Conservation (phyloP, 1,284 basidiomycete genomes). For the Fistulinella staudtii region DNA sequence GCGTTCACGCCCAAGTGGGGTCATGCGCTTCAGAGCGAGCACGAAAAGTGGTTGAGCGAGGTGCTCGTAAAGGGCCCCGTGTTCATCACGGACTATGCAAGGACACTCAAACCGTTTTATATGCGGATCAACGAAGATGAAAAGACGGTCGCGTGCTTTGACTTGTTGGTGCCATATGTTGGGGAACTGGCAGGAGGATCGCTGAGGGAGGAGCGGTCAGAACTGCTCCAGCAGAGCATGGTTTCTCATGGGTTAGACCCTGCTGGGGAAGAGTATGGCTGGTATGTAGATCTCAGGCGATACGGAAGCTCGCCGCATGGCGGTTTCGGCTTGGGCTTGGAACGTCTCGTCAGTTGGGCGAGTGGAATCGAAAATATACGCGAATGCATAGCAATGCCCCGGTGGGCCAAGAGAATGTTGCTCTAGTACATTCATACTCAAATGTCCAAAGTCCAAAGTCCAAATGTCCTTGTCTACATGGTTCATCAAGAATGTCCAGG, state of each 20-base stretch:
- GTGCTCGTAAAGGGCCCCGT: constrained; percentile 67
- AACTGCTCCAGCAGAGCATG: constrained; percentile 54
- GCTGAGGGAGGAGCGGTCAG: constrained; percentile 80
- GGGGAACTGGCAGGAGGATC: constrained; percentile 94
- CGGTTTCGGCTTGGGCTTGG: constrained; percentile 92
- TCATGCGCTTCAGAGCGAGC: constrained; percentile 75
- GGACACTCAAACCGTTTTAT: constrained; percentile 88
- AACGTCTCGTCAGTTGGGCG: constrained; percentile 81
- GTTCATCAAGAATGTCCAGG: not conserved
- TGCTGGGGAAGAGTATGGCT: constrained; percentile 56
- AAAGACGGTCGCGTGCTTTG: constrained; percentile 87
- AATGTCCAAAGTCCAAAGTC: not conserved
- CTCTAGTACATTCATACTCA: constrained; percentile 35
- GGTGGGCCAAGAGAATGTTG: constrained; percentile 80
- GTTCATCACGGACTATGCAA: constrained; percentile 91
- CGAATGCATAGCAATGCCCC: constrained; percentile 87
- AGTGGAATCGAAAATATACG: constrained; percentile 81
- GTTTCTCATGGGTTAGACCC: constrained; percentile 43
- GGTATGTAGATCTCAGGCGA: constrained; percentile 82
- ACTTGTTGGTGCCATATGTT: constrained; percentile 83
- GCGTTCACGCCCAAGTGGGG: constrained; percentile 67
- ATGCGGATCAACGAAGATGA: constrained; percentile 66
- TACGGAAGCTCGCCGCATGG: constrained; percentile 86
- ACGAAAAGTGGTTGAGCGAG: constrained; percentile 87
- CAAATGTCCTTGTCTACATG: not conserved